phyloP scores from a whole-genome alignment of 2,329 filamentous ascomycete genomes.

The Drechslerella stenobrocha region DNA sequence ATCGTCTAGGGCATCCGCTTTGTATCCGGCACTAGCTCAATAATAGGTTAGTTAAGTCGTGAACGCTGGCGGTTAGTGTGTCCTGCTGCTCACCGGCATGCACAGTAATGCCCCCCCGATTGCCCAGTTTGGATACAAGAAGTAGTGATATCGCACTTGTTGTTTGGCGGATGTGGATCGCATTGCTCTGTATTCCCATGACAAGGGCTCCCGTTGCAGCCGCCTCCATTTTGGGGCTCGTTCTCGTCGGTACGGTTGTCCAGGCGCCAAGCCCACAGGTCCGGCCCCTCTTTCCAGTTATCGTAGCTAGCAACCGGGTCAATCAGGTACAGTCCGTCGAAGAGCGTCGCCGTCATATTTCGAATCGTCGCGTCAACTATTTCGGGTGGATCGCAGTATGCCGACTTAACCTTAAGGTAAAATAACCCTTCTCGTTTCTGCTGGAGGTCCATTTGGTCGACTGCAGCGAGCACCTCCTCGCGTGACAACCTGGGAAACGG shows the following conservation, averaged over 20 bases:
- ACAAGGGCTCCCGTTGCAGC: background rate
- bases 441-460: background rate
- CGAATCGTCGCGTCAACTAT: slow-evolving; percentile 2
- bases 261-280: slow-evolving; percentile 3
- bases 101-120: slow-evolving; percentile 37
- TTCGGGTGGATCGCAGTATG: slow-evolving; percentile 2
- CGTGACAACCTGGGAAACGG: background rate
- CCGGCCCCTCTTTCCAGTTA: slow-evolving; percentile 4
- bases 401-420: background rate
- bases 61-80: background rate
- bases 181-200: background rate
- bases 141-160: slow-evolving; percentile 4
- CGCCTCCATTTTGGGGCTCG: background rate
- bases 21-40: slow-evolving; percentile 48
- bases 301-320: slow-evolving; percentile 10
- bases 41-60: slow-evolving; percentile 1
- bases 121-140: slow-evolving; percentile 5
- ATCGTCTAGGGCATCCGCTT: slow-evolving; percentile 7
- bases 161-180: slow-evolving; percentile 2
- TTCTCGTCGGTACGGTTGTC: background rate
- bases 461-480: background rate
- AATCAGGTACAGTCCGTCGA: slow-evolving; percentile 7
- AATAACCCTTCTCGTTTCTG: slow-evolving; percentile 3
- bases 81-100: slow-evolving; percentile 44
- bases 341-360: background rate